Evolutionary conservation across 2,329 filamentous ascomycete genomes (phyloP).

Genomic region (Alternaria solani): DNA sequence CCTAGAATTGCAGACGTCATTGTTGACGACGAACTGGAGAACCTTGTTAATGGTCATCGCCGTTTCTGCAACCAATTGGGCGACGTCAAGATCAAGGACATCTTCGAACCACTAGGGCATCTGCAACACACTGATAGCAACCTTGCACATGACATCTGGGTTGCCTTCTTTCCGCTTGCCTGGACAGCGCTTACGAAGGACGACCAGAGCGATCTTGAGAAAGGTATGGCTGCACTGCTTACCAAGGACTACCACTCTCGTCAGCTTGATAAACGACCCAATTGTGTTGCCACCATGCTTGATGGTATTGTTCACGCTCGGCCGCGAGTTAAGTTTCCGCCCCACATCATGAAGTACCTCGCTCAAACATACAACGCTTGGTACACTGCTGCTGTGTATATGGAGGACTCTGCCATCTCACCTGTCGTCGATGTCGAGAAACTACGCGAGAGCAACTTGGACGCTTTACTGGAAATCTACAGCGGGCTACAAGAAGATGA

Average conservation of each 20-base stretch:
- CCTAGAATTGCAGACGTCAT: slow-evolving; percentile 69
- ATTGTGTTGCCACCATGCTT: slow-evolving; percentile 91
- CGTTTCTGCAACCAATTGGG: slow-evolving; percentile 85
- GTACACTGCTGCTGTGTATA: slow-evolving; percentile 91
- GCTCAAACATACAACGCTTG: slow-evolving; percentile 94
- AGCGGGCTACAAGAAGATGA: slow-evolving; percentile 92
- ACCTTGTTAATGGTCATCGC: slow-evolving; percentile 77
- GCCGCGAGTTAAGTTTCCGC: slow-evolving; percentile 90
- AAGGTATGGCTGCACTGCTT: slow-evolving; percentile 86
- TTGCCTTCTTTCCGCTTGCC: slow-evolving; percentile 87
- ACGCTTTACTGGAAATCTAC: slow-evolving; percentile 94
- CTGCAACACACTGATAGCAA: slow-evolving; percentile 88
- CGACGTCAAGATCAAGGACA: slow-evolving; percentile 85
- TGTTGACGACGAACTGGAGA: slow-evolving; percentile 82
- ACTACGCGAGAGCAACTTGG: slow-evolving; percentile 91
- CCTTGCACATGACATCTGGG: slow-evolving; percentile 89
- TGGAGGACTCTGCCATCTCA: slow-evolving; percentile 87
- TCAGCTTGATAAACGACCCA: slow-evolving; percentile 93
- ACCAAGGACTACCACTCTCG: slow-evolving; percentile 96
- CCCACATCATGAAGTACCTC: slow-evolving; percentile 94
- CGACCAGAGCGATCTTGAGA: slow-evolving; percentile 88
- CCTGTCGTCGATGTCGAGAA: slow-evolving; percentile 84
- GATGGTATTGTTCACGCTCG: slow-evolving; percentile 85
- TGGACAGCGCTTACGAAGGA: slow-evolving; percentile 90
- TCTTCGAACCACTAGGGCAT: slow-evolving; percentile 89